Evolutionary conservation across 352 stramenopile species (phyloP), one percentile per base, ranked within the genome.

Genomic region (Phytophthora fragariae): DNA sequence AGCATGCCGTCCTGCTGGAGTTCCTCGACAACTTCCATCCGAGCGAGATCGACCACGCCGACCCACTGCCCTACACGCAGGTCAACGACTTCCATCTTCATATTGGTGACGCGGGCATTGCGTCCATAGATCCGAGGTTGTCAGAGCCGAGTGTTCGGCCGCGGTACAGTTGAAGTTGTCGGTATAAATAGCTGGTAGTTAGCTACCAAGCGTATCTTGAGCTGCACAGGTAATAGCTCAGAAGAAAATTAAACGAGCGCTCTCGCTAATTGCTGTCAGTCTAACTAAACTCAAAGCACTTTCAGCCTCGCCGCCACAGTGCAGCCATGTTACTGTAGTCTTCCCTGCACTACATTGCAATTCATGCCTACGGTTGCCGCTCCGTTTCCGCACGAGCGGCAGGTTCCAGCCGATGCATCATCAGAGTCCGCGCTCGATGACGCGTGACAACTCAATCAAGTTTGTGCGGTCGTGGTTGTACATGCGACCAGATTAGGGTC

Each of bases 11-110:
- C 3, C 41, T 75, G 57, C 56, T 75, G 1, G 62, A 71, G 52
- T 75, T 75, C 68, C 52, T 75, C 24, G 50, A 75, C 29, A 72
- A 62, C n/a, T 75, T 72, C 57, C 62, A 75, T 15, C 49, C 68
- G 12, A 72, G 57, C 33, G 69, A 72, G 57, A 72, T 76, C 56
- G 57, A 76, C 49, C 56, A 65, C 55, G 44, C 33, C 19, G 68
- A 75, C 14, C 61, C 68, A n/a, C 50, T 71, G 12, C 55, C 56
- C 3, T 69, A 75, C 47, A 62, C 58, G 15, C 44, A 62, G 10
- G 56, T 61, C 37, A 46, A 37, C 14, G 50, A 54, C 7, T 76
- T 64, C 24, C 39, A 59, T 8, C 35, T 74, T 15, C 21, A 60
- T 19, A 12, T 44, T n/a, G 21, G 33, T 46, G 44, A 12, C 44